Percentiles rank a stretch among this genome's conserved stretches.
These are phyloP conservation scores for Backusella sp. DNA, from an alignment of 192 early-diverging fungal species.

Conservation along the genomic window DNA sequence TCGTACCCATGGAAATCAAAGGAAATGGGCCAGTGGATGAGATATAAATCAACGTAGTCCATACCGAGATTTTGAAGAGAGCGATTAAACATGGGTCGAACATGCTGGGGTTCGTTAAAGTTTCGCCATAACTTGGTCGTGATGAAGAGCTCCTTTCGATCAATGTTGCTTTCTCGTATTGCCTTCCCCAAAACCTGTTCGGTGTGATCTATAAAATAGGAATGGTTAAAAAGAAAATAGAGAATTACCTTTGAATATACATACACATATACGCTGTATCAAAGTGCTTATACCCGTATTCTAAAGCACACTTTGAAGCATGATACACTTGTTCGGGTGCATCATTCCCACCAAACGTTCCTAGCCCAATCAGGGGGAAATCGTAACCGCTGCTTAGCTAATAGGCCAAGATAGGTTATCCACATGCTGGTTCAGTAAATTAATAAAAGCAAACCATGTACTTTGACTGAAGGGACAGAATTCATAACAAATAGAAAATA, in stretches of 20 bases:
- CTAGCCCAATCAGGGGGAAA: constrained; percentile 28
- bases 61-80: constrained; percentile 55
- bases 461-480: constrained; percentile 5
- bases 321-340: constrained; percentile 27
- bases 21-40: constrained; percentile 74
- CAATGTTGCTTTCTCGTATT: constrained; percentile 48
- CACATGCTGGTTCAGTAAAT: neutral
- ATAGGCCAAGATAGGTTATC: neutral
- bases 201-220: constrained; percentile 5
- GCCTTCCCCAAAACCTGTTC: constrained; percentile 52
- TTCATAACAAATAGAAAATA: neutral
- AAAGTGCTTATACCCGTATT: constrained; percentile 25
- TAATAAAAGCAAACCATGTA: neutral
- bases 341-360: constrained; percentile 28
- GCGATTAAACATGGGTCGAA: constrained; percentile 43
- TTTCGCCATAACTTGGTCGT: constrained; percentile 71
- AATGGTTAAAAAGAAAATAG: neutral
- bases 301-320: constrained; percentile 20
- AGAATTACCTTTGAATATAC: neutral
- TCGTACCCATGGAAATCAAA: constrained; percentile 34
- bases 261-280: constrained; percentile 30
- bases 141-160: constrained; percentile 72
- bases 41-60: constrained; percentile 68
- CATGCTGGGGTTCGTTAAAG: constrained; percentile 47
- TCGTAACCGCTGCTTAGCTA: constrained; percentile 31